Conservation (phyloP, 1,284 basidiomycete species). For the Papiliotrema fonsecae region DNA sequence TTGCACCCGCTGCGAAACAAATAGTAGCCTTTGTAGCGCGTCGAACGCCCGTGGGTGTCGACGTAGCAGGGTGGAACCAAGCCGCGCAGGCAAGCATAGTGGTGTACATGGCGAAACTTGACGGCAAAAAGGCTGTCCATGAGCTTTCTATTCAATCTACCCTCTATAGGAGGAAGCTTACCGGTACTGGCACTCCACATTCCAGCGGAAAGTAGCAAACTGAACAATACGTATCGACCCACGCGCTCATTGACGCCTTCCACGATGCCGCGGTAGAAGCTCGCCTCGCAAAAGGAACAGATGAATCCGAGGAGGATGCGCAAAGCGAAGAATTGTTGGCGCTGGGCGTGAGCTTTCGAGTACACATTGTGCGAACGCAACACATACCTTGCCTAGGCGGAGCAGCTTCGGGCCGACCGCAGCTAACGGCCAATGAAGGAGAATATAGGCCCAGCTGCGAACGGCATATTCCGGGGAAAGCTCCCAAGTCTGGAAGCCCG, state of each 20-base stretch:
- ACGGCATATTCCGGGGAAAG: slow-evolving; percentile 85
- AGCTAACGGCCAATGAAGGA: slow-evolving; percentile 58
- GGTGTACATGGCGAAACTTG: slow-evolving; percentile 91
- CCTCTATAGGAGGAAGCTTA: slow-evolving; percentile 43
- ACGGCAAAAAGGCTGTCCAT: slow-evolving; percentile 78
- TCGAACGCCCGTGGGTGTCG: slow-evolving; percentile 57
- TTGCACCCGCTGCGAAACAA: slow-evolving; percentile 72
- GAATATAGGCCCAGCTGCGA: slow-evolving; percentile 87
- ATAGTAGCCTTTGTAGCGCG: slow-evolving; percentile 57
- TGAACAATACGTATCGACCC: slow-evolving; percentile 84
- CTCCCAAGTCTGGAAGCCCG: slow-evolving; percentile 98
- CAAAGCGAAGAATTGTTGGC: slow-evolving; percentile 70
- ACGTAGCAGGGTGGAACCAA: slow-evolving; percentile 63
- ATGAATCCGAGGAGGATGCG: slow-evolving; percentile 72
- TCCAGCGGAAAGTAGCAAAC: slow-evolving; percentile 77
- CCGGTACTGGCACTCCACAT: slow-evolving; percentile 88
- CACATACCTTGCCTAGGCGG: slow-evolving; percentile 48
- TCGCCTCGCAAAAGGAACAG: slow-evolving; percentile 74
- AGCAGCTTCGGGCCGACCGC: slow-evolving; percentile 41
- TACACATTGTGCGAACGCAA: slow-evolving; percentile 32
- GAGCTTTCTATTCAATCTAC: slow-evolving; percentile 3
- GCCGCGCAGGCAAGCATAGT: slow-evolving; percentile 76
- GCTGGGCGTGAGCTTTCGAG: slow-evolving; percentile 8
- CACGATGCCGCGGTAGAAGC: slow-evolving; percentile 74
- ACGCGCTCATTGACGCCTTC: slow-evolving; percentile 81